Base-by-base conservation (phyloP, 176 grass and related monocot species). In the Zea mays region DNA sequence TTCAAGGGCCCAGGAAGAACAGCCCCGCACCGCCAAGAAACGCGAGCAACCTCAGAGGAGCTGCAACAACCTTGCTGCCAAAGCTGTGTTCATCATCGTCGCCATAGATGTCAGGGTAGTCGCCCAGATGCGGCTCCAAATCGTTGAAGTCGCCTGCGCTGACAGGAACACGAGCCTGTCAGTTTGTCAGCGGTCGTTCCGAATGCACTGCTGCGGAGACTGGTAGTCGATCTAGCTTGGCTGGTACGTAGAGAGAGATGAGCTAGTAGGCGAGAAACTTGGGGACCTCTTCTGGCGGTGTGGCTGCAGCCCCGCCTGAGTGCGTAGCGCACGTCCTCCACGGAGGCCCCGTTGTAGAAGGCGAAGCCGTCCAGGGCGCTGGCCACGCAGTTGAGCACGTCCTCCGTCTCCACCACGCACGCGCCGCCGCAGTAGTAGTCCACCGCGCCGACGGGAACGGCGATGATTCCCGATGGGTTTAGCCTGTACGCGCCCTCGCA, bases 371-470 rank as follows among this genome's bases (percentile, higher is more conserved):
- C 79, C 5, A 87, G 60, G 66, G 79, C 68, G 65, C 68, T 84
- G 46, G 83, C 88, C 10, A 93, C 87, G 64, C 91, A 93, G 74
- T 58, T 82, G 63, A 90, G 88, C 79, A 90, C 79, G 40, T 88
- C 78, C 85, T 88, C 79, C 59, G 88, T 90, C 88, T 93, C 91
- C 73, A 73, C 75, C 37, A 88, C 69, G 88, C 91, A 93, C 72
- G 66, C 78, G 14, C 91, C 91, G 40, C 83, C 74, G 85, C 91
- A 90, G 85, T 90, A 90, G 58, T 73, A 40, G 48, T 93, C 85
- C 35, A 79, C 79, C 41, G 46, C 61, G 1, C 69, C 70, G 12
- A 13, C 3, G 21, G 87, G 82, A 50, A 90, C 85, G 44, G 47
- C 47, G 19, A 93, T 35, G 17, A 60, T 40, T 60, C 91, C 91